Conservation (phyloP, 257 asterid species). For the Plantago elongata region DNA sequence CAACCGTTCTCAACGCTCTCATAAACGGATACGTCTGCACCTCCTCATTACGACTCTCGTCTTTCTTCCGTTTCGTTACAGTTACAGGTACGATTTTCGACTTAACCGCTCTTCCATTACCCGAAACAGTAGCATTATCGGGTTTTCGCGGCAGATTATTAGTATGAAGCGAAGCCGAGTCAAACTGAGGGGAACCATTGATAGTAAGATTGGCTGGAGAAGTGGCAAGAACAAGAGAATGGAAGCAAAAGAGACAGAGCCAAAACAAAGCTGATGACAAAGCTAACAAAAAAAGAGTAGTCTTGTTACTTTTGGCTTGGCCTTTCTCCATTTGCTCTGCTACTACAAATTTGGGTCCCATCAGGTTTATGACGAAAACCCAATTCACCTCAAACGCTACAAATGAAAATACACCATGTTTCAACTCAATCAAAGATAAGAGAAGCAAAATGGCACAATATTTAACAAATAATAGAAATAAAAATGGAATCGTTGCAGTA, state of each 20-base stretch:
- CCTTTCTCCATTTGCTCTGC: slow-evolving; percentile 57
- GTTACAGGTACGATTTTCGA: neutral
- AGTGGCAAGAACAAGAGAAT: slow-evolving; percentile 40
- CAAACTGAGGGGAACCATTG: slow-evolving; percentile 27
- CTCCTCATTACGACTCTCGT: slow-evolving; percentile 7
- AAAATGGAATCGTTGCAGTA: no score
- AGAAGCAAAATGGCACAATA: no score
- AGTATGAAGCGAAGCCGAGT: slow-evolving; percentile 23
- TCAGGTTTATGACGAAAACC: slow-evolving; percentile 20
- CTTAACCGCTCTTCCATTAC: slow-evolving; percentile 1
- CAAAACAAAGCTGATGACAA: slow-evolving; percentile 55
- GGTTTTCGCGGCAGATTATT: slow-evolving; percentile 14
- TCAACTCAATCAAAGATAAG: no score
- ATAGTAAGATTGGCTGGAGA: slow-evolving; percentile 16
- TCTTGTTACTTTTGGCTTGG: slow-evolving; percentile 41
- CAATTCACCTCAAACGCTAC: no score
- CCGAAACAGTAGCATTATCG: slow-evolving; percentile 13
- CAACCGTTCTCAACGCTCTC: slow-evolving; percentile 61
- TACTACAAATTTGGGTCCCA: slow-evolving; percentile 59
- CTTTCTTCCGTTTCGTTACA: slow-evolving; percentile 2
- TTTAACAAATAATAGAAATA: no score
- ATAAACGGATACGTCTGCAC: slow-evolving; percentile 44
- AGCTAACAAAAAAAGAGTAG: slow-evolving; percentile 52
- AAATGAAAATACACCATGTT: no score
- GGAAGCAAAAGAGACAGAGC: slow-evolving; percentile 53